Conservation (phyloP, 2,329 filamentous ascomycete species). For the Xylaria sp. region DNA sequence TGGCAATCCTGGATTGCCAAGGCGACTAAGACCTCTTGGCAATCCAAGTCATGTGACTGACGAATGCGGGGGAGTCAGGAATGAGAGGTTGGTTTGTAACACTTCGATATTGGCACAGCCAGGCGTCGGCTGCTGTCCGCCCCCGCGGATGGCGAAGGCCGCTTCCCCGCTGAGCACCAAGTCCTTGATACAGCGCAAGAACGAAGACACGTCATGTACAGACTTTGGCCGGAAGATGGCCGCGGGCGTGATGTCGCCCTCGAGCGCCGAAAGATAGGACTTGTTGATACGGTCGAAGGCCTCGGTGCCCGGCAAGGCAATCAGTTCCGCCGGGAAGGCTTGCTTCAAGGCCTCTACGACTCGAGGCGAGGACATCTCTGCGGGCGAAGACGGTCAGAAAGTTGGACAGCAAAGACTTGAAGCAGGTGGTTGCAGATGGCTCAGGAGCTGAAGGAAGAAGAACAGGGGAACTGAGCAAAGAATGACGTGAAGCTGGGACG, state of each 20-base stretch:
- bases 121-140: constrained; percentile 12
- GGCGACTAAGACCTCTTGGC: too few species aligned
- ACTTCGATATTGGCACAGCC: constrained; percentile 11
- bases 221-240: not conserved
- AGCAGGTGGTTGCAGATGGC: too few species aligned
- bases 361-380: too few species aligned
- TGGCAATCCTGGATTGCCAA: too few species aligned
- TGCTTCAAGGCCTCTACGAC: too few species aligned
- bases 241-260: constrained; percentile 2
- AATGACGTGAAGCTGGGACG: too few species aligned
- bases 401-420: too few species aligned
- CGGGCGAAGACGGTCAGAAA: too few species aligned
- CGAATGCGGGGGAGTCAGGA: constrained; percentile 3
- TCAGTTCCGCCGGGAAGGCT: too few species aligned
- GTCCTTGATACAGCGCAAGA: constrained; percentile 4
- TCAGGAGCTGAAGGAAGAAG: too few species aligned
- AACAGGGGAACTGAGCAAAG: too few species aligned
- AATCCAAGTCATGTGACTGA: not conserved
- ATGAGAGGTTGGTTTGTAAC: constrained; percentile 13
- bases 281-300: not conserved
- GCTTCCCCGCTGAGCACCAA: constrained; percentile 1
- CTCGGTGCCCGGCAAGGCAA: too few species aligned
- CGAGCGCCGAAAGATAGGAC: constrained; percentile 1
- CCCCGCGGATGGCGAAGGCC: constrained; percentile 9
- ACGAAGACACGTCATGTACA: constrained; percentile 4